These are phyloP conservation scores for Aurantiochytrium sp. DNA, from an alignment of 108 stramenopile genomes.

Conservation along the genomic window DNA sequence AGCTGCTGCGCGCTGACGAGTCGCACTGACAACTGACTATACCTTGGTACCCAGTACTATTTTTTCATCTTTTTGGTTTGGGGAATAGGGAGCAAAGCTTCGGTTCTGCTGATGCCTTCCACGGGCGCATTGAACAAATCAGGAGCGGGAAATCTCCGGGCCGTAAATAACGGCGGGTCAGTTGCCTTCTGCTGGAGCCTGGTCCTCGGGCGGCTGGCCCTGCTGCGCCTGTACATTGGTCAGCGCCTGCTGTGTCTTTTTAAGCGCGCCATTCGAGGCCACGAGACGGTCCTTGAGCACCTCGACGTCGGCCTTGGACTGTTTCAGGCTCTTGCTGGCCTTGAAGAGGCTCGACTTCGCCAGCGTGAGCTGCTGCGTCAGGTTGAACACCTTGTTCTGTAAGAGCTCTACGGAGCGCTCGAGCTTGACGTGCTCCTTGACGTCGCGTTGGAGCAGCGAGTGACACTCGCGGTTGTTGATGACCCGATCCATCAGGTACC, in stretches of 20 bases:
- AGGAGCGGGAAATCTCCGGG: no score
- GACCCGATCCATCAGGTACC: constrained; percentile 16
- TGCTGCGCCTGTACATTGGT: not conserved
- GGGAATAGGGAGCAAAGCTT: no score
- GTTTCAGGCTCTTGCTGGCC: not conserved
- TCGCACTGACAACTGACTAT: no score
- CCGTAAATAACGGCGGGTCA: no score
- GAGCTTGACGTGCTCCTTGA: not conserved
- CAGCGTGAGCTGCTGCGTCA: not conserved
- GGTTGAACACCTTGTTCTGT: constrained; percentile 13
- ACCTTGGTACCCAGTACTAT: no score
- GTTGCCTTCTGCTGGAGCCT: not conserved
- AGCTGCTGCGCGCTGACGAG: no score
- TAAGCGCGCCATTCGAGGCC: not conserved
- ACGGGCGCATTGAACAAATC: no score
- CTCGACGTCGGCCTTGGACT: constrained; percentile 12
- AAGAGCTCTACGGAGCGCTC: constrained; percentile 21
- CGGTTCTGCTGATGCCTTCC: no score
- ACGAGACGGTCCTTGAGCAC: constrained; percentile 14
- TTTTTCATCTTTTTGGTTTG: no score
- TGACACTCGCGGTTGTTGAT: constrained; percentile 25
- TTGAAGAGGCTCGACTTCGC: not conserved
- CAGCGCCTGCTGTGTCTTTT: not conserved
- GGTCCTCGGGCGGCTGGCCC: not conserved
- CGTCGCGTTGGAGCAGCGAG: not conserved